phyloP scores from a whole-genome alignment of 768 basidiomycete species.

The Phanerodontia chrysosporium region DNA sequence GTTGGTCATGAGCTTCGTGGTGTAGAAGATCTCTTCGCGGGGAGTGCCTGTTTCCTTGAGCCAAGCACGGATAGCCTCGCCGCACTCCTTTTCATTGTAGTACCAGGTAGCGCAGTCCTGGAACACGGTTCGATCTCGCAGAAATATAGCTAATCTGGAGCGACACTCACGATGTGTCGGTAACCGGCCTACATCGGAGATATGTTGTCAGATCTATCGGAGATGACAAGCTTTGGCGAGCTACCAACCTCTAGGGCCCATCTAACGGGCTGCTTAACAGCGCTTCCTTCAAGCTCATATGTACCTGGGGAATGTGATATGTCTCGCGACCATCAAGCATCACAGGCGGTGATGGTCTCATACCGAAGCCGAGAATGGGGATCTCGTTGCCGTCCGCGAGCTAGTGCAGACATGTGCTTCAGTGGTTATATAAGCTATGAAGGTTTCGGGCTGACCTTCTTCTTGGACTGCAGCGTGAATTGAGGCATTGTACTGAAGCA shows the following conservation, averaged over 20 bases:
- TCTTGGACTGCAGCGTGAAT: conserved; percentile 21
- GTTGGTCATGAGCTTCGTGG: conserved; percentile 65
- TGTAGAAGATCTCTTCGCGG: conserved; percentile 62
- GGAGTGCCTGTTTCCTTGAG: conserved; percentile 42
- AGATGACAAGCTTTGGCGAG: not conserved
- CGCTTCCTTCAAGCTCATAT: conserved; percentile 58
- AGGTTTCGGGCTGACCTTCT: conserved; percentile 16
- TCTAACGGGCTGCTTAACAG: conserved; percentile 52
- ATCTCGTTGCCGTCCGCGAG: conserved; percentile 52
- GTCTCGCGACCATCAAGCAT: not conserved
- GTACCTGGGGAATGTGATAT: conserved; percentile 34
- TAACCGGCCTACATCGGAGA: conserved; percentile 48
- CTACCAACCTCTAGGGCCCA: conserved; percentile 56
- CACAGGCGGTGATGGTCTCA: conserved; percentile 3
- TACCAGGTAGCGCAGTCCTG: conserved; percentile 50
- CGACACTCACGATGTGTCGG: conserved; percentile 49
- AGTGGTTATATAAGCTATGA: not conserved
- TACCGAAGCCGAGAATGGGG: conserved; percentile 58
- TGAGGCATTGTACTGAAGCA: not conserved
- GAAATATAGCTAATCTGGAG: not conserved
- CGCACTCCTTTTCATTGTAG: conserved; percentile 66
- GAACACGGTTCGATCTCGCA: not conserved
- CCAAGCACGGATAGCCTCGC: conserved; percentile 56
- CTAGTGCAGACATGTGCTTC: conserved; percentile 34
- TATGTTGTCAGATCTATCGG: not conserved